Conservation (phyloP, 139 green algal genomes). For the Tetradesmus obliquus region DNA sequence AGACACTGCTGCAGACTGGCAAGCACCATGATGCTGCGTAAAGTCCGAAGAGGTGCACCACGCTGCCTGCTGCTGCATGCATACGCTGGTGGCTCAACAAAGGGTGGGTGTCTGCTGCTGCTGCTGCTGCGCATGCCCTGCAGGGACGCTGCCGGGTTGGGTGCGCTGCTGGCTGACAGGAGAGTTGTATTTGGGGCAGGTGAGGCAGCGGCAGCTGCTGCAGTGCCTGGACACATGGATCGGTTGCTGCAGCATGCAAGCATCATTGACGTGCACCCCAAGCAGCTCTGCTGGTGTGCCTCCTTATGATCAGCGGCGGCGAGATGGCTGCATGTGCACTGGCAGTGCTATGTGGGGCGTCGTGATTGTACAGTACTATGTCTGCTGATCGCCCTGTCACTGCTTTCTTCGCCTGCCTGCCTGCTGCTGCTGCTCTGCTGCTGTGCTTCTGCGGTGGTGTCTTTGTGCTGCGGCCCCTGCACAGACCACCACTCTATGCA, state of each 20-base stretch:
- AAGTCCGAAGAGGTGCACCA: not conserved
- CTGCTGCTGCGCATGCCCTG: not conserved
- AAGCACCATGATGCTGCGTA: no score
- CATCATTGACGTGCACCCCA: no score
- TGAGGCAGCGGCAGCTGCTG: constrained; percentile 22
- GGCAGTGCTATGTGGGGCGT: no score
- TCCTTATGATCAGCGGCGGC: no score
- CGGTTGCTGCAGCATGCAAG: not conserved
- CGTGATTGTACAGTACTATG: no score
- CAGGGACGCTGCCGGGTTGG: constrained; percentile 68
- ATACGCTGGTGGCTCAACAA: not conserved
- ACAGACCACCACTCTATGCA: constrained; percentile 70
- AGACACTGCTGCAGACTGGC: no score
- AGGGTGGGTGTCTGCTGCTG: not conserved
- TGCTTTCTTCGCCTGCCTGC: not conserved
- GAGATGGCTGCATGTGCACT: no score
- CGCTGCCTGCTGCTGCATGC: not conserved
- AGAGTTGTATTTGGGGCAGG: constrained; percentile 65
- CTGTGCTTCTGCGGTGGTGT: not conserved
- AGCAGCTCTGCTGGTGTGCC: no score
- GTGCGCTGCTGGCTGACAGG: constrained; percentile 62
- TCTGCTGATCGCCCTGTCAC: not conserved
- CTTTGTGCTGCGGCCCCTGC: not conserved
- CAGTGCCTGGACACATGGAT: not conserved
- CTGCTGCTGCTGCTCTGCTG: not conserved